phyloP scores from a whole-genome alignment of 164 flowering plant genomes.

The Aristolochia contorta region DNA sequence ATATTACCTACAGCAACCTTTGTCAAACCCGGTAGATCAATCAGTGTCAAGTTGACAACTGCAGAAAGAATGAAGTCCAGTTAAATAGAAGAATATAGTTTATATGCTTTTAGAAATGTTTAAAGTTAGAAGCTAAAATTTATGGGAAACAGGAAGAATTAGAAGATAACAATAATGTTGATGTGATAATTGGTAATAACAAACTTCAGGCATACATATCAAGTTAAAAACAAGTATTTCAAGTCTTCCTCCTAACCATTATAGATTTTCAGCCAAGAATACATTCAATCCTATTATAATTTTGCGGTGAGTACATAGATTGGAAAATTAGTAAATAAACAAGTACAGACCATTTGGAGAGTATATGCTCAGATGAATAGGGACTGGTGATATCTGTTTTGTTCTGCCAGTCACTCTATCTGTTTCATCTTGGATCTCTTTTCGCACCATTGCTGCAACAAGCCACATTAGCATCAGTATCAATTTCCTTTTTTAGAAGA shows the following conservation, averaged over 20 bases:
- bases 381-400: conserved; percentile 84
- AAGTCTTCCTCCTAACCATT: no score
- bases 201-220: no score
- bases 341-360: conserved; percentile 74
- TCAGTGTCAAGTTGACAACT: conserved; percentile 91
- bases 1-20: conserved; percentile 92
- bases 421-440: conserved; percentile 90
- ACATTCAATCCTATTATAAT: no score
- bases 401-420: conserved; percentile 80
- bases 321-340: neutral
- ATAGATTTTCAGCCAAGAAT: no score
- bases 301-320: no score
- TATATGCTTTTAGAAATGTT: no score
- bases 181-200: no score
- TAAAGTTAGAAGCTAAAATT: no score
- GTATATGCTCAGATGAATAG: conserved; percentile 88
- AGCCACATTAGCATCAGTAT: conserved; percentile 8
- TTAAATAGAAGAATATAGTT: neutral
- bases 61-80: conserved; percentile 16
- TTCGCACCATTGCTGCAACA: conserved; percentile 64
- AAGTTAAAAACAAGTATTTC: no score
- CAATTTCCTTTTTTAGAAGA: neutral
- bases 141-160: no score
- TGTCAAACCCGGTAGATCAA: conserved; percentile 98
- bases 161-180: neutral